phyloP scores from a whole-genome alignment of 441 rosid species.

The Arabidopsis hybrid region DNA sequence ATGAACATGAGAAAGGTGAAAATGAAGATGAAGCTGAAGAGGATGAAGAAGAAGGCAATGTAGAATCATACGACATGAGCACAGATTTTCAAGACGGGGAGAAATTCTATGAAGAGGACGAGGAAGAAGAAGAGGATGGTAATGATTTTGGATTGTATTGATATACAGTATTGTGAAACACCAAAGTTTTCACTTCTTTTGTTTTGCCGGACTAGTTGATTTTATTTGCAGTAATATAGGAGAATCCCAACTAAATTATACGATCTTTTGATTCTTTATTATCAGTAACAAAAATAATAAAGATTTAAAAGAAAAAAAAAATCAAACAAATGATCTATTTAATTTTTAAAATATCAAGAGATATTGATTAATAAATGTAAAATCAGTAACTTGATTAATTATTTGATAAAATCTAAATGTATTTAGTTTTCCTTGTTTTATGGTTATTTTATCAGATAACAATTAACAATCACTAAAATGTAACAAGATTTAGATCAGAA shows the following conservation, averaged over 20 bases:
- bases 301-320: not conserved
- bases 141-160: slow-evolving; percentile 31
- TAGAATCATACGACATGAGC: slow-evolving; percentile 25
- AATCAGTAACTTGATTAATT: too few species aligned
- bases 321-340: not conserved
- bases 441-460: not conserved
- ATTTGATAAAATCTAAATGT: not conserved
- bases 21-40: slow-evolving; percentile 24
- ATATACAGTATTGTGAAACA: not conserved
- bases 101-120: slow-evolving; percentile 29
- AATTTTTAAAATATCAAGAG: not conserved
- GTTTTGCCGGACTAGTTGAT: not conserved
- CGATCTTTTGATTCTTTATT: not conserved
- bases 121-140: slow-evolving; percentile 21
- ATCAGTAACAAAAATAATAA: not conserved
- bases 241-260: not conserved
- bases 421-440: not conserved
- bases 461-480: not conserved
- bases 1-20: slow-evolving; percentile 24
- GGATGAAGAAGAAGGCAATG: slow-evolving; percentile 17
- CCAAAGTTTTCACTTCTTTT: not conserved
- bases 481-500: too few species aligned
- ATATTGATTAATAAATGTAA: not conserved
- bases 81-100: slow-evolving; percentile 9
- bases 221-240: not conserved